These are phyloP conservation scores for Epichloe coenophiala DNA, from an alignment of 2,329 filamentous ascomycete genomes.

Conservation along the genomic window DNA sequence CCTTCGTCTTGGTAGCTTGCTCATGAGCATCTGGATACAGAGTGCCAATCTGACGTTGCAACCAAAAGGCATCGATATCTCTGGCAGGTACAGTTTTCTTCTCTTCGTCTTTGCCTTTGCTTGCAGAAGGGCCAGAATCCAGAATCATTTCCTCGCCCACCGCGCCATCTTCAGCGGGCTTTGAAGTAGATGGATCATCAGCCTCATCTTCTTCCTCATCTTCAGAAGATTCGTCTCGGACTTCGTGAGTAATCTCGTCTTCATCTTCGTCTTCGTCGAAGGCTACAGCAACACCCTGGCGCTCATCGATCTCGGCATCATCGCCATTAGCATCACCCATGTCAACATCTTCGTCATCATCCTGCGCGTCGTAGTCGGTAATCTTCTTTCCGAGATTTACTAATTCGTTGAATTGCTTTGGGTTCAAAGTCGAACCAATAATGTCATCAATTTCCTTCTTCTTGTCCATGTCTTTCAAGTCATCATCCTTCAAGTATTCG, in stretches of 20 bases:
- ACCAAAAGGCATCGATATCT: conserved; percentile 94
- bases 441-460: conserved; percentile 96
- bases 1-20: conserved; percentile 82
- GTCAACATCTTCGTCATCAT: conserved; percentile 81
- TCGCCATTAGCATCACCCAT: conserved; percentile 50
- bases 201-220: conserved; percentile 53
- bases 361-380: conserved; percentile 92
- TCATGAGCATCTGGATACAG: conserved; percentile 85
- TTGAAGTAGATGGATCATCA: conserved; percentile 19
- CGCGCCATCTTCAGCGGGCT: conserved; percentile 28
- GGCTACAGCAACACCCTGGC: conserved; percentile 92
- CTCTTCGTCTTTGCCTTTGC: conserved; percentile 34
- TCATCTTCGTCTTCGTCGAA: conserved; percentile 90
- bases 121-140: conserved; percentile 45
- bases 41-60: conserved; percentile 81
- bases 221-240: conserved; percentile 77
- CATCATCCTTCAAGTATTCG: conserved; percentile 88
- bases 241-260: conserved; percentile 64
- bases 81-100: conserved; percentile 61
- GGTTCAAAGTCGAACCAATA: conserved; percentile 64
- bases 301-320: conserved; percentile 74
- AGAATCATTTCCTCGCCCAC: conserved; percentile 78
- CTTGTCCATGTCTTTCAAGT: conserved; percentile 93
- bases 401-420: conserved; percentile 93
- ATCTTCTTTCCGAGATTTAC: conserved; percentile 97